Base-by-base conservation (phyloP, 768 basidiomycete genomes). In the Vararia minispora region DNA sequence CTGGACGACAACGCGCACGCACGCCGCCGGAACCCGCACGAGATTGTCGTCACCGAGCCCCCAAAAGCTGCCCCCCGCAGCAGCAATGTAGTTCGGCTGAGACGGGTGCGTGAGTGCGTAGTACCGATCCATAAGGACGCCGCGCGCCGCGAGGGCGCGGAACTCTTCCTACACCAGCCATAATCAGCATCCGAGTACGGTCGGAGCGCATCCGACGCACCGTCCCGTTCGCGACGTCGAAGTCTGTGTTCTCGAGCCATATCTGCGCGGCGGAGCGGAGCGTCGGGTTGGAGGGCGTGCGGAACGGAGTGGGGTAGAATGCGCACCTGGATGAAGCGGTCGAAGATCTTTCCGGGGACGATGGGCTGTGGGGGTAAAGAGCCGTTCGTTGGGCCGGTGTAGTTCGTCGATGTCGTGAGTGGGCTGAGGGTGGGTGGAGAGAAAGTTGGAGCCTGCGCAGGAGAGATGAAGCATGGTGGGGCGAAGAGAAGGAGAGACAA, bases 181-280 rank as follows among this genome's bases (percentile, higher is more conserved):
- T 48, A 42, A 13, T 30, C 12, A 24, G 36, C 40, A 12, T 16
- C 22, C 25, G 11, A 38, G 18, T n/a, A 32, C 12, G 20, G 13
- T 29, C 28, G 28, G 13, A 29, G 16, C 13, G 16, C 13, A 13
- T 13, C 13, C 28, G 5, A 8, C 22, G 28, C 20, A 18, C 31
- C 13, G 18, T 35, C 25, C 45, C 34, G 6, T 30, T 50, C 40
- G 52, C 58, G 46, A 43, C 50, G 10, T 44, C 54, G 44, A 57
- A 78, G 48, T 76, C 65, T 16, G 71, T 76, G 56, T 76, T 77
- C 52, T 76, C 76, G 28, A 79, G 59, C 73, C 74, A 76, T 39
- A 76, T 72, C 42, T 65, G 53, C 12, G 32, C 11, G 32, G 12
- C 13, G 13, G 5, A 13, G 13, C n/a, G n/a, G n/a, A n/a, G n/a